Percentiles rank a stretch among this genome's conserved stretches.
Evolutionary conservation across 1,284 basidiomycete genomes (phyloP).

Genomic region (Mycosarcoma maydis): DNA sequence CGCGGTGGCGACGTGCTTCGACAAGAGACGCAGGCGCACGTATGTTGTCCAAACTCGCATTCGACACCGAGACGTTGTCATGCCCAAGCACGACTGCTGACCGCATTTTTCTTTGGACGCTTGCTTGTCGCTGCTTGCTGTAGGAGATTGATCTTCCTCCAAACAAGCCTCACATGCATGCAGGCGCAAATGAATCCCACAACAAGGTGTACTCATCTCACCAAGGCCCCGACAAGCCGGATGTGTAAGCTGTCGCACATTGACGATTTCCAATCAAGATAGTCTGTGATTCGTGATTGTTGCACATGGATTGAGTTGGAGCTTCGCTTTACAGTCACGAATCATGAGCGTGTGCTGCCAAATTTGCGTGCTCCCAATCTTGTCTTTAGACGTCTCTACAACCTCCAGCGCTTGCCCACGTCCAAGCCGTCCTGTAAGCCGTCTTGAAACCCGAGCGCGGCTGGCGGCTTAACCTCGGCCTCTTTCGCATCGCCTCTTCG

Average conservation of each 20-base stretch:
- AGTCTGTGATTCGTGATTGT: too few species aligned
- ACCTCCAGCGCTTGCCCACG: constrained; percentile 40
- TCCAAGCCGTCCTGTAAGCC: constrained; percentile 30
- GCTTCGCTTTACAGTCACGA: too few species aligned
- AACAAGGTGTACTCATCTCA: constrained; percentile 27
- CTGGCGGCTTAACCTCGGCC: neutral
- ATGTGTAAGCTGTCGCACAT: constrained; percentile 7
- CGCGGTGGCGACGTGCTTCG: constrained; percentile 27
- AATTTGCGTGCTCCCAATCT: too few species aligned
- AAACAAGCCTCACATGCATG: constrained; percentile 30
- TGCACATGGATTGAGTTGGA: too few species aligned
- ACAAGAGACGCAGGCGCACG: constrained; percentile 23
- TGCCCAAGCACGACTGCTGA: too few species aligned
- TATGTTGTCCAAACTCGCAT: constrained; percentile 8
- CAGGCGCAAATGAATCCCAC: constrained; percentile 32
- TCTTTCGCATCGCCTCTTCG: neutral
- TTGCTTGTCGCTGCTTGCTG: neutral
- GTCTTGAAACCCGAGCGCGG: constrained; percentile 1
- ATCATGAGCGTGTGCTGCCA: too few species aligned
- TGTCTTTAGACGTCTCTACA: constrained; percentile 9
- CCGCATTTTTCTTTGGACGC: too few species aligned
- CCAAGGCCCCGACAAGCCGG: constrained; percentile 30
- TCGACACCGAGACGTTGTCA: too few species aligned
- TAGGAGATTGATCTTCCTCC: constrained; percentile 41
- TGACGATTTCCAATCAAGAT: neutral